A percentile compares a stretch with the other conserved stretches of the same genome.
phyloP scores from a whole-genome alignment of 2,329 filamentous ascomycete genomes.

The Ophiocordyceps camponoti-leonardi region DNA sequence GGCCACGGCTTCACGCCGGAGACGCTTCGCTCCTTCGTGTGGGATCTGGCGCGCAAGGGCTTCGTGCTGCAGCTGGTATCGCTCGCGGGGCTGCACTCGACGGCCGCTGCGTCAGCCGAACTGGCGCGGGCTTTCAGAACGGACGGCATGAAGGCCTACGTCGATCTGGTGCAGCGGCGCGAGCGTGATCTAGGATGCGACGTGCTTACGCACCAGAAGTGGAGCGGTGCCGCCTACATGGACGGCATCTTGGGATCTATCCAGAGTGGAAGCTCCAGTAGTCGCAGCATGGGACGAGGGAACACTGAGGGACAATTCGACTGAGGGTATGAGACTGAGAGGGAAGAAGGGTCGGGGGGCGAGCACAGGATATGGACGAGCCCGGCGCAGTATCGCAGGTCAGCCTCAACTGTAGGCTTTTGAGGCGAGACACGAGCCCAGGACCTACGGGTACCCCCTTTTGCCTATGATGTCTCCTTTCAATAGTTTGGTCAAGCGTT shows the following conservation, averaged over 20 bases:
- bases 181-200: constrained; percentile 88
- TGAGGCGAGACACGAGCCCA: too few species aligned
- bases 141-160: constrained; percentile 93
- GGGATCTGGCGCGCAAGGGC: constrained; percentile 85
- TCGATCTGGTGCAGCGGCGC: constrained; percentile 74
- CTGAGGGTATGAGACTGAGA: constrained; percentile 9
- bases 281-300: constrained; percentile 85
- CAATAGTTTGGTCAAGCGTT: too few species aligned
- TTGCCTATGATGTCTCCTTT: too few species aligned
- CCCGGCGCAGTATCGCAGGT: too few species aligned
- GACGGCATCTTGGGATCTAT: constrained; percentile 83
- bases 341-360: too few species aligned
- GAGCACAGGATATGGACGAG: too few species aligned
- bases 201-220: constrained; percentile 89
- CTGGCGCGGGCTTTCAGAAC: constrained; percentile 69
- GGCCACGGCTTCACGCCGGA: constrained; percentile 75
- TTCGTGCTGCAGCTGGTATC: constrained; percentile 54
- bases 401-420: too few species aligned
- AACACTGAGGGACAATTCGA: constrained; percentile 66
- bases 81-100: constrained; percentile 48
- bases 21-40: constrained; percentile 79
- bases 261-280: constrained; percentile 77
- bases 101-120: constrained; percentile 49
- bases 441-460: too few species aligned
- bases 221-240: constrained; percentile 54